These are phyloP conservation scores for Pseudogymnoascus sp. DNA, from an alignment of 2,329 filamentous ascomycete genomes.

Conservation along the genomic window DNA sequence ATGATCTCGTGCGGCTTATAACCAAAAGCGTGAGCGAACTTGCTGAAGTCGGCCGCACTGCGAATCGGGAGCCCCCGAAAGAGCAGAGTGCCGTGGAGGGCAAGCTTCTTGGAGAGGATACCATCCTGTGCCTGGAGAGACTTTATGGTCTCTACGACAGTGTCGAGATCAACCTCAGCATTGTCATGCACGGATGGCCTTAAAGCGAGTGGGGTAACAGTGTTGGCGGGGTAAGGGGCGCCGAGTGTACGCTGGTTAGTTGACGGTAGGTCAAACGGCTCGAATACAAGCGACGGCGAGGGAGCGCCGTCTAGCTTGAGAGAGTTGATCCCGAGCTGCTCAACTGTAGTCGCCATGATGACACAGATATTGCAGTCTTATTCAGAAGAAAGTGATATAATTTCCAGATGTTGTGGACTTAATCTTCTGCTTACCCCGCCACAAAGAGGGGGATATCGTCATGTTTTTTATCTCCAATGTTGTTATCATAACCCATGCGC, in stretches of 20 bases:
- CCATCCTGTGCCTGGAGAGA: slow-evolving; percentile 32
- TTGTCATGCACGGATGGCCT: slow-evolving; percentile 28
- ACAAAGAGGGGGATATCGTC: neutral
- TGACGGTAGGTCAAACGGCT: slow-evolving; percentile 36
- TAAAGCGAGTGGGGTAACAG: slow-evolving; percentile 37
- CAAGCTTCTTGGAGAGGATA: slow-evolving; percentile 37
- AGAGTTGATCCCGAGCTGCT: slow-evolving; percentile 7
- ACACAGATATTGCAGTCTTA: neutral
- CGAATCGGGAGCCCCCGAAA: slow-evolving; percentile 43
- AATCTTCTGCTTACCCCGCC: neutral
- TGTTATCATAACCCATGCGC: slow-evolving; percentile 7
- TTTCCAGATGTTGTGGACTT: neutral
- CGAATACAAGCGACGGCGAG: slow-evolving; percentile 27
- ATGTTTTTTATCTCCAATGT: neutral
- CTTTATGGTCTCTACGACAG: slow-evolving; percentile 34
- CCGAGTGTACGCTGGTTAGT: slow-evolving; percentile 39
- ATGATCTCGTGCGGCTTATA: slow-evolving; percentile 45
- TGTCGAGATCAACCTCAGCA: slow-evolving; percentile 28
- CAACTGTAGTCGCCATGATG: slow-evolving; percentile 6
- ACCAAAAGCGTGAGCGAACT: slow-evolving; percentile 44
- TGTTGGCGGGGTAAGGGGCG: slow-evolving; percentile 34
- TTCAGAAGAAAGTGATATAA: neutral
- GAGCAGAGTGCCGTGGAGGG: slow-evolving; percentile 41
- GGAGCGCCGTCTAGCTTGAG: slow-evolving; percentile 23
- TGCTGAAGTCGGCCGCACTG: slow-evolving; percentile 41